Evolutionary conservation across 306 rosid species (phyloP).

Genomic region (Nissolia schottii): DNA sequence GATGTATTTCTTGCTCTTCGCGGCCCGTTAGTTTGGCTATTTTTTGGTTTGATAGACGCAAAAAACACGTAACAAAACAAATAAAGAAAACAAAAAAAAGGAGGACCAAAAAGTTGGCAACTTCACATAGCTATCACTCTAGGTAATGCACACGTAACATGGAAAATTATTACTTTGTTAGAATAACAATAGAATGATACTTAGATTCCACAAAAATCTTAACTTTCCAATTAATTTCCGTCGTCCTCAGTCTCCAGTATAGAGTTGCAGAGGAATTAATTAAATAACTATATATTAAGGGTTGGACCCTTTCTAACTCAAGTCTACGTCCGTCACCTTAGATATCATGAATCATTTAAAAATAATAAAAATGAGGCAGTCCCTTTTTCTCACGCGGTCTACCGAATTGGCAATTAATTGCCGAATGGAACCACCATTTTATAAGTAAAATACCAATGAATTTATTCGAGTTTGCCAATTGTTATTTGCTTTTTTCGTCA

Average conservation of each 20-base stretch:
- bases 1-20: background rate
- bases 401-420: background rate
- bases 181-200: background rate
- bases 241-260: background rate
- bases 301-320: background rate
- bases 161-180: background rate
- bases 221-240: background rate
- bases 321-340: background rate
- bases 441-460: background rate
- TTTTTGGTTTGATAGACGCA: background rate
- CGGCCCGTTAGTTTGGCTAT: background rate
- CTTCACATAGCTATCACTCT: background rate
- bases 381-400: background rate
- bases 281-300: background rate
- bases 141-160: background rate
- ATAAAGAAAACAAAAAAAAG: background rate
- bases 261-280: background rate
- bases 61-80: background rate
- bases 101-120: background rate
- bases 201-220: background rate
- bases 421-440: background rate
- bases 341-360: background rate
- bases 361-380: background rate
- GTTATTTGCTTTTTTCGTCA: too few species aligned
- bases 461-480: background rate